Evolutionary conservation across 495 filamentous ascomycete species (phyloP).

Genomic region (Choiromyces venosus): DNA sequence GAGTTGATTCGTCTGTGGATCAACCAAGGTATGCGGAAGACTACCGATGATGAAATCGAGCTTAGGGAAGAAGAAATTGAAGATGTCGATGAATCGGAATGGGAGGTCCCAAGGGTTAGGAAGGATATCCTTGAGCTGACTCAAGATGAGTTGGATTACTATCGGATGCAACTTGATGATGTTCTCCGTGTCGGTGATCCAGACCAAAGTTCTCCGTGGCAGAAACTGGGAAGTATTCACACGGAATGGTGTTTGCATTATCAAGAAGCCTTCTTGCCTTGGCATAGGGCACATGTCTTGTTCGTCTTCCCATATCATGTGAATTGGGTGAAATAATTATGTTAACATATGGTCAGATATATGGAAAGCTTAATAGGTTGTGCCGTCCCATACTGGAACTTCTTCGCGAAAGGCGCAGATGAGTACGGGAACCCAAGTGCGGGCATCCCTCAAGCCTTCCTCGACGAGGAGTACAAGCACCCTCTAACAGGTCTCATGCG

Average conservation of each 20-base stretch:
- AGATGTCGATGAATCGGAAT: neutral
- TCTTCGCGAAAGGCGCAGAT: slow-evolving; percentile 5
- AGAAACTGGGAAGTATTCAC: slow-evolving; percentile 25
- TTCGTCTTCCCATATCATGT: neutral
- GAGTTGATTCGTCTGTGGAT: slow-evolving; percentile 33
- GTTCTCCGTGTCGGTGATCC: slow-evolving; percentile 9
- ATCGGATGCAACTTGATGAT: slow-evolving; percentile 26
- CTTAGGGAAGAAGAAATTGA: slow-evolving; percentile 12
- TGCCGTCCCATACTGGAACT: slow-evolving; percentile 26
- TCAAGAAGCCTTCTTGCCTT: slow-evolving; percentile 24
- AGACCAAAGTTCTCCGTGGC: slow-evolving; percentile 27
- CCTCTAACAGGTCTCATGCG: slow-evolving; percentile 8
- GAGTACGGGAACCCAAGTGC: slow-evolving; percentile 9
- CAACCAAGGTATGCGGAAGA: slow-evolving; percentile 31
- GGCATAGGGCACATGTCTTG: slow-evolving; percentile 17
- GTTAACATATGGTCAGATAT: neutral
- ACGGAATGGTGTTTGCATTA: slow-evolving; percentile 26
- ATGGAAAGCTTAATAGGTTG: slow-evolving; percentile 17
- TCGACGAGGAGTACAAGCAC: slow-evolving; percentile 14
- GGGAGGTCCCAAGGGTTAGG: slow-evolving; percentile 13
- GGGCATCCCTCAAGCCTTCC: slow-evolving; percentile 18
- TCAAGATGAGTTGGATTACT: slow-evolving; percentile 18
- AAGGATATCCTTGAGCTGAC: slow-evolving; percentile 28
- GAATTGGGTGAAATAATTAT: neutral
- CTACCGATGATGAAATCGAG: slow-evolving; percentile 6